phyloP scores from a whole-genome alignment of 805 yeast genomes.

The Candida wancherniae region DNA sequence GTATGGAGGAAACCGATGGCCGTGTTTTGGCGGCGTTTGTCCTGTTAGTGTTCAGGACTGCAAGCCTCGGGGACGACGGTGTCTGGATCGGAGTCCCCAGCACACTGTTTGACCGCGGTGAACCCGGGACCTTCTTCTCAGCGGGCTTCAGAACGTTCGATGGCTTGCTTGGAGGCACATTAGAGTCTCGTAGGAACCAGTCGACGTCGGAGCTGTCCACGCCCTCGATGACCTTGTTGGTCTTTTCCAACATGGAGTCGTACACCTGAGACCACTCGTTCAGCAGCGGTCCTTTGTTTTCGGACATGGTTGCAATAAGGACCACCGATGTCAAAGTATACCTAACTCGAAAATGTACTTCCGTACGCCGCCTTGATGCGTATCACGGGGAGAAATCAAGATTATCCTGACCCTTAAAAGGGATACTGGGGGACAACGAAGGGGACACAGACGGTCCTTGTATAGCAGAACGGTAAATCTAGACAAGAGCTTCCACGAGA shows the following conservation, averaged over 20 bases:
- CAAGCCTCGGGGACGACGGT: slow-evolving; percentile 18
- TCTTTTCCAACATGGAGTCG: slow-evolving; percentile 11
- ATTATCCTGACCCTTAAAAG: no score
- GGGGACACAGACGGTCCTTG: no score
- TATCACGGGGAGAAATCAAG: no score
- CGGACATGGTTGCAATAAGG: no score
- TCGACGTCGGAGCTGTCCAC: slow-evolving; percentile 43
- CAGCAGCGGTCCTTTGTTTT: no score
- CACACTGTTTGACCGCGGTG: neutral
- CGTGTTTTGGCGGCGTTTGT: slow-evolving; percentile 27
- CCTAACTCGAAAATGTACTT: no score
- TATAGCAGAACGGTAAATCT: no score
- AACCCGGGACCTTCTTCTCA: slow-evolving; percentile 1
- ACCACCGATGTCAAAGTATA: no score
- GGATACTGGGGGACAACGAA: no score
- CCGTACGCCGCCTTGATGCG: no score
- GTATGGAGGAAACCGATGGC: slow-evolving; percentile 28
- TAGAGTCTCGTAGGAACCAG: slow-evolving; percentile 46
- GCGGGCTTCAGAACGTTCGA: neutral
- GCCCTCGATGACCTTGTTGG: slow-evolving; percentile 19
- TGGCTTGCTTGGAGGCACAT: slow-evolving; percentile 5
- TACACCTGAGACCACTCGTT: no score
- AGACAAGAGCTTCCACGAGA: no score
- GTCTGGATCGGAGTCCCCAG: slow-evolving; percentile 2
- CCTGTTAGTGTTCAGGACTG: slow-evolving; percentile 28